phyloP scores from a whole-genome alignment of 2,329 filamentous ascomycete genomes.

The Aspergillus tubingensis region DNA sequence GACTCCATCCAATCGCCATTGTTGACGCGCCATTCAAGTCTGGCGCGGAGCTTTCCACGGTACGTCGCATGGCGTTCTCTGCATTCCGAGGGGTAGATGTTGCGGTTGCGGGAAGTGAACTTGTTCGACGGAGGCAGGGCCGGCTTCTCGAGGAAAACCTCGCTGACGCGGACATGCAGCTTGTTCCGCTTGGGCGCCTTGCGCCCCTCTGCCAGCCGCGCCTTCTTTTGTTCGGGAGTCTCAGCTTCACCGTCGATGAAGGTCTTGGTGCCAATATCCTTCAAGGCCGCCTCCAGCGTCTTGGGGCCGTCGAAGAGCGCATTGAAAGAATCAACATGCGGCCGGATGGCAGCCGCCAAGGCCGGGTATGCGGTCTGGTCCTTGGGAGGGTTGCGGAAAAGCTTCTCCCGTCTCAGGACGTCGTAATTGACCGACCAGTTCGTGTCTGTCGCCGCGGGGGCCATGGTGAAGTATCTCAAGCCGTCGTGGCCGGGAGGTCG shows the following conservation, averaged over 20 bases:
- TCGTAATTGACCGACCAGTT: conserved; percentile 85
- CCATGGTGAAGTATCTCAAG: conserved; percentile 47
- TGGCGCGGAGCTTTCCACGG: conserved; percentile 78
- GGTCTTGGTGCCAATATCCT: conserved; percentile 86
- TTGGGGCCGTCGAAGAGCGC: conserved; percentile 76
- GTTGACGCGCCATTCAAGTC: conserved; percentile 84
- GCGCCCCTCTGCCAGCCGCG: conserved; percentile 55
- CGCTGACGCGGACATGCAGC: conserved; percentile 74
- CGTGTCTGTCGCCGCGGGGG: conserved; percentile 61
- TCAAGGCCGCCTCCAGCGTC: conserved; percentile 71
- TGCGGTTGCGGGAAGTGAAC: conserved; percentile 72
- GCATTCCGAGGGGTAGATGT: conserved; percentile 89
- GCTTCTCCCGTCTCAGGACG: conserved; percentile 78
- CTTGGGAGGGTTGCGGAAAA: conserved; percentile 85
- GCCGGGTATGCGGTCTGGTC: conserved; percentile 87
- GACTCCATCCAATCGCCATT: conserved; percentile 81
- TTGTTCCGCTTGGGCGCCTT: conserved; percentile 65
- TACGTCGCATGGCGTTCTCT: conserved; percentile 92
- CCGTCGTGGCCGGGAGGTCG: conserved; percentile 17
- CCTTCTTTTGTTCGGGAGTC: conserved; percentile 39
- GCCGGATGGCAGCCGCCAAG: conserved; percentile 80
- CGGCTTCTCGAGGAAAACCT: conserved; percentile 80
- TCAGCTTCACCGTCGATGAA: conserved; percentile 76
- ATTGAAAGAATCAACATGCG: conserved; percentile 96
- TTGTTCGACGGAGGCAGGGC: conserved; percentile 80